Base-by-base conservation (phyloP, 306 rosid genomes). In the Cicer arietinum region DNA sequence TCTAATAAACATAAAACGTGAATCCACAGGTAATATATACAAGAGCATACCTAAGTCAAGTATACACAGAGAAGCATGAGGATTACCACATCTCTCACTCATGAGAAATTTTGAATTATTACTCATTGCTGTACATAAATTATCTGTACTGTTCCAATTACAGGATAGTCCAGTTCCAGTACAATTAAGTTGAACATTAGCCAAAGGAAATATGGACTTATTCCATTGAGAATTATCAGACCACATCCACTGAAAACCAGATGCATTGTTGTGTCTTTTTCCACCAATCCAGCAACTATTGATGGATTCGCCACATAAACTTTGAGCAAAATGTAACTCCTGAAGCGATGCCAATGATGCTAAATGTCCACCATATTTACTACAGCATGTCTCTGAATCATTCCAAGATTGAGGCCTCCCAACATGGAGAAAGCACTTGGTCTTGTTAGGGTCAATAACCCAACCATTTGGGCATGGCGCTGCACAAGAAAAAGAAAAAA, bases 201-300 rank as follows among this genome's bases (percentile, higher is more conserved):
- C 30, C 54, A 69, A 65, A 79, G 85, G 71, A 81, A 83, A 69
- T 54, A 83, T 58, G 73, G 97, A 89, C 35, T 70, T 67, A 42
- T 90, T 91, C 98, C 97, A 85, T 7, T 44, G 75, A 25, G 93
- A 87, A 82, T 84, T 89, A 71, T 91, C 97, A 6, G 96, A 90
- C 98, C 96, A 90, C 42, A 53, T 76, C 98, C 98, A 94, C 78
- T 65, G 82, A 80, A 77, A 59, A 79, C 89, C 80, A 42, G 61
- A 30, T 22, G 88, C 84, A 65, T 89, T 79, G 82, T 89, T 90
- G 53, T 69, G 50, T 17, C 71, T 84, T 77, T 89, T 82, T 69
- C 97, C 98, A 67, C 96, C 96, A 84, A 91, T 81, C 98, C 98
- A 94, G 83, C 97, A 94, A 71, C 90, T 86, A 64, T 79, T 70